A percentile compares a stretch with the other conserved stretches of the same genome.
Evolutionary conservation across 805 yeast species (phyloP).

Genomic region (Candida glaebosa): DNA sequence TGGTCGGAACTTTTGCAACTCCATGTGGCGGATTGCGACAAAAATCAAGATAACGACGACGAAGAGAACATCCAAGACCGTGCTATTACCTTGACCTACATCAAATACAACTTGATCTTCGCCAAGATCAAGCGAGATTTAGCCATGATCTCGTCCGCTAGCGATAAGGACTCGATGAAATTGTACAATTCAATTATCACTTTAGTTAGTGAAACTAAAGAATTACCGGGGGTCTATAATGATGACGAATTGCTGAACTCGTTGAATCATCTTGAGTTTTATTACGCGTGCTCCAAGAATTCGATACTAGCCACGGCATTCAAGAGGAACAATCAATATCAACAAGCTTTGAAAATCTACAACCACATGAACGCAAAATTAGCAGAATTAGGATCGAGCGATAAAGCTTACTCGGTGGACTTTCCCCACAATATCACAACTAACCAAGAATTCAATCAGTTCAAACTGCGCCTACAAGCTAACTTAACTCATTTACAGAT

Average conservation of each 20-base stretch:
- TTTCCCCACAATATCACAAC: constrained; percentile 43
- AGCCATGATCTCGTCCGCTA: constrained; percentile 36
- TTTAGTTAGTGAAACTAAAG: constrained; percentile 59
- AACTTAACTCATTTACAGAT: constrained; percentile 33
- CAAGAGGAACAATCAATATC: constrained; percentile 34
- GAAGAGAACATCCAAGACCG: constrained; percentile 63
- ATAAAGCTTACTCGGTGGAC: constrained; percentile 26
- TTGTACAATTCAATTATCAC: constrained; percentile 49
- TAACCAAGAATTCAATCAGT: constrained; percentile 25
- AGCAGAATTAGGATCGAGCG: constrained; percentile 7
- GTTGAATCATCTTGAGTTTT: constrained; percentile 47
- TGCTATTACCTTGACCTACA: constrained; percentile 71
- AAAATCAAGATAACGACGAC: constrained; percentile 46
- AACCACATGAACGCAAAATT: constrained; percentile 19
- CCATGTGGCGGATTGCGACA: constrained; percentile 54
- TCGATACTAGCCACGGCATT: constrained; percentile 45
- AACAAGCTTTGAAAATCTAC: constrained; percentile 47
- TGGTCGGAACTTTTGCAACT: constrained; percentile 70
- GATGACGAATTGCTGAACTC: constrained; percentile 65
- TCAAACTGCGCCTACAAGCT: constrained; percentile 16
- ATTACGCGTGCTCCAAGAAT: constrained; percentile 45
- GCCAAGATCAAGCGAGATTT: constrained; percentile 73
- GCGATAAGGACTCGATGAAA: constrained; percentile 43
- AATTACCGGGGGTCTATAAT: constrained; percentile 88
- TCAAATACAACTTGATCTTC: constrained; percentile 63